Conservation (phyloP, 148 eudicot genomes). For the Selenicereus undatus region DNA sequence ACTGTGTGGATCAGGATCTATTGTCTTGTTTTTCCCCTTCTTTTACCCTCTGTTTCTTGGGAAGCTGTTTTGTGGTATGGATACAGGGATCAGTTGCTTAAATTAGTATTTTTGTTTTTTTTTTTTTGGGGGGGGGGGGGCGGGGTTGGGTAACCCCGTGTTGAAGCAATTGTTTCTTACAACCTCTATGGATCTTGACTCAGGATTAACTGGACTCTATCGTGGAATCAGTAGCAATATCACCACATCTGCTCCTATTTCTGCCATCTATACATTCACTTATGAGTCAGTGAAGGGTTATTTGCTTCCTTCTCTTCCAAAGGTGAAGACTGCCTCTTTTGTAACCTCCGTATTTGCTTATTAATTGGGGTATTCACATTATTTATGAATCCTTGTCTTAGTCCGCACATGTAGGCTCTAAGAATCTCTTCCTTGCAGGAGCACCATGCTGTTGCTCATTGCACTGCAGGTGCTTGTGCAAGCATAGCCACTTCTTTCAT, state of each 20-base stretch:
- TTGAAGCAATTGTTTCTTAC: background rate
- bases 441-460: conserved; percentile 82
- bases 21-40: background rate
- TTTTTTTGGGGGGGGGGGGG: background rate
- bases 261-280: conserved; percentile 89
- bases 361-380: background rate
- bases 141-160: background rate
- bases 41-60: background rate
- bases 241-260: conserved; percentile 89
- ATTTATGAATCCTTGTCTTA: conserved; percentile 12
- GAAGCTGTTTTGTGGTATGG: background rate
- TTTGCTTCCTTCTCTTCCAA: conserved; percentile 74
- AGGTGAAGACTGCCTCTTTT: conserved; percentile 56
- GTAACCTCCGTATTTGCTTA: background rate
- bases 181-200: background rate
- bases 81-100: background rate
- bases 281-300: conserved; percentile 84
- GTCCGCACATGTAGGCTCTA: conserved; percentile 9
- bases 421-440: conserved; percentile 46
- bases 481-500: conserved; percentile 93
- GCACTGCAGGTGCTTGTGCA: conserved; percentile 93
- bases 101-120: background rate
- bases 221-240: conserved; percentile 92
- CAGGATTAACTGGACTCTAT: conserved; percentile 84
- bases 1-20: background rate